Percentiles rank a stretch among this genome's conserved stretches.
Conservation (phyloP, 306 rosid genomes). For the Pterocarpus santalinus region DNA sequence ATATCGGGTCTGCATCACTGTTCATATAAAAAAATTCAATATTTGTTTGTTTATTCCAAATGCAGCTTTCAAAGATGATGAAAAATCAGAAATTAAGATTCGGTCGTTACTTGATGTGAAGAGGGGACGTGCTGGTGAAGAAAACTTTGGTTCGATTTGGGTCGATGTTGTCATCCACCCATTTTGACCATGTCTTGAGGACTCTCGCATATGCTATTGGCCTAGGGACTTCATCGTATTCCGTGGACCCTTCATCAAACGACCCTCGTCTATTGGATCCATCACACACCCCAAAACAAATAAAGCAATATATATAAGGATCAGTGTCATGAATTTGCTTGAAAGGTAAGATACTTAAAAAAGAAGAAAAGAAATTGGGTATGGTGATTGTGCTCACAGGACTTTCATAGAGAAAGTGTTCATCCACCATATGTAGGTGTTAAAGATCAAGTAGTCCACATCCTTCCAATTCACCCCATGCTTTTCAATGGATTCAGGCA, state of each 20-base stretch:
- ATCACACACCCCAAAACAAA: not conserved
- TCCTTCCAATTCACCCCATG: constrained; percentile 92
- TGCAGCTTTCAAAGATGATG: not conserved
- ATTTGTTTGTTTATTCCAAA: not conserved
- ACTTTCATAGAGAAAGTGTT: constrained; percentile 92
- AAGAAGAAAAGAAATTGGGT: not conserved
- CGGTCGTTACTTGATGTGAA: constrained; percentile 86
- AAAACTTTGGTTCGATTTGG: constrained; percentile 82
- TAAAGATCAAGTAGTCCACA: constrained; percentile 84
- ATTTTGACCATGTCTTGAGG: constrained; percentile 81
- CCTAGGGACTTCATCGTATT: constrained; percentile 79
- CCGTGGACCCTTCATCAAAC: constrained; percentile 85
- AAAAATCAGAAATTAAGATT: not conserved
- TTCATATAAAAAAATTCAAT: constrained; percentile 11
- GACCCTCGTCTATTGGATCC: constrained; percentile 77
- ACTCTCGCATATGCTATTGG: constrained; percentile 79
- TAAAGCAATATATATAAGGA: too few relatives aligned
- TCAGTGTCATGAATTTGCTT: too few relatives aligned
- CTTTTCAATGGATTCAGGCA: constrained; percentile 91
- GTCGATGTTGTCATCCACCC: constrained; percentile 82
- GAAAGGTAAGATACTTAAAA: not conserved
- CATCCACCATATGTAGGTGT: constrained; percentile 99
- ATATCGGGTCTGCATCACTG: not conserved
- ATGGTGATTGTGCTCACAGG: constrained; percentile 62
- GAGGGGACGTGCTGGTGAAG: constrained; percentile 93